Evolutionary conservation across 176 grass and related monocot species (phyloP), one percentile per base, ranked within the genome.

Genomic region (Puya raimondii): DNA sequence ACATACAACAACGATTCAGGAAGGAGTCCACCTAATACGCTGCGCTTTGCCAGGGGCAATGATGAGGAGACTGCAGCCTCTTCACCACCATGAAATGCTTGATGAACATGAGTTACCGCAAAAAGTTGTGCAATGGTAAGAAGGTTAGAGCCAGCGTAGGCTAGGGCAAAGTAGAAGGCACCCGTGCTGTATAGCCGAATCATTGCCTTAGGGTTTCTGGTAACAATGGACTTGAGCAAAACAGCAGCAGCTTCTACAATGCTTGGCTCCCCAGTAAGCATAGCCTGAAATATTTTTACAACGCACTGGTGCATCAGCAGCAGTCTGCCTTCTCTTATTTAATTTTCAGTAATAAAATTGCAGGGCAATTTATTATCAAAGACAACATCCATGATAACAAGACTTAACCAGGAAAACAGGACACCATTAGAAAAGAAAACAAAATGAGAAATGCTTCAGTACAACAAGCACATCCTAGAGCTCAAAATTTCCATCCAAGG

Each of bases 21-120:
- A 57, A 99, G 87, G 54, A 99, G 63, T 23, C 94, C 94, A 77
- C 94, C 94, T 33, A 99, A 68, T 72, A 99, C 87, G 64, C 94
- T 99, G 69, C 90, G 81, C 48, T 99, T 99, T 77, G 94, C 94
- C 74, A 99, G 78, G 73, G 94, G 94, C 73, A 99, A 72, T 49
- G 94, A 88, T 3, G 85, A 89, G 81, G 90, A 99, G 64, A 99
- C 65, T 71, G 94, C 94, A 52, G 94, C 94, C 87, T 99, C 94
- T 85, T 99, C 94, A 79, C 94, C 94, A 47, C 94, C 94, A 75
- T 93, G 94, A 85, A 99, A 99, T 74, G 94, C 94, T 81, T 99
- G 94, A 81, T 99, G 84, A 25, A 91, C 86, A 83, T 99, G 94
- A 51, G 94, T 99, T 5, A 84, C 75, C 4, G 82, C 86, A 80